phyloP scores from a whole-genome alignment of 1,139 yeast species.

The Kodamaea ohmeri region DNA sequence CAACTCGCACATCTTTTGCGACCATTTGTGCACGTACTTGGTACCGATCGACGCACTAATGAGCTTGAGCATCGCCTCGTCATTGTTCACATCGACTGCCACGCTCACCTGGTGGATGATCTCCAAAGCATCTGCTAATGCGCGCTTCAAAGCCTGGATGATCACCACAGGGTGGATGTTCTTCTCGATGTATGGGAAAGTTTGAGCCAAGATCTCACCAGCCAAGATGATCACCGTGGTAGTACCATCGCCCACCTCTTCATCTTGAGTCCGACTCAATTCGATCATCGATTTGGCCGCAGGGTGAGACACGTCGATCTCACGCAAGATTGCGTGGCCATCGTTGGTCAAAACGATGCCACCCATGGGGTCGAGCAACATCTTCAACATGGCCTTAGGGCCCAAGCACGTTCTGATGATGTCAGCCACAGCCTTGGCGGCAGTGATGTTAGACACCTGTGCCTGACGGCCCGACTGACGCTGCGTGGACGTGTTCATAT shows the following conservation, averaged over 20 bases:
- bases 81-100: conserved; percentile 82
- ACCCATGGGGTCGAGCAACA: conserved; percentile 98
- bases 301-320: conserved; percentile 91
- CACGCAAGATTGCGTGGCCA: conserved; percentile 91
- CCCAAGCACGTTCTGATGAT: conserved; percentile 97
- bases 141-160: conserved; percentile 90
- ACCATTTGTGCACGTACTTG: conserved; percentile 90
- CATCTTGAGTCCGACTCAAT: conserved; percentile 95
- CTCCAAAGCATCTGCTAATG: conserved; percentile 85
- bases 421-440: conserved; percentile 98
- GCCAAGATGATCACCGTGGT: conserved; percentile 94
- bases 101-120: conserved; percentile 81
- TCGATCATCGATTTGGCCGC: conserved; percentile 99
- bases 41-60: conserved; percentile 94
- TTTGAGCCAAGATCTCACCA: conserved; percentile 94
- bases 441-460: conserved; percentile 93
- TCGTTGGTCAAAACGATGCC: conserved; percentile 97
- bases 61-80: conserved; percentile 80
- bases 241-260: conserved; percentile 98
- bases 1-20: conserved; percentile 83
- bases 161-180: conserved; percentile 96
- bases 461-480: conserved; percentile 98
- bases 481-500: conserved; percentile 76
- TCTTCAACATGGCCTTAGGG: conserved; percentile 98
- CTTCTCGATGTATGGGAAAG: conserved; percentile 90